Evolutionary conservation across 257 asterid genomes (phyloP), one percentile per base, ranked within the genome.

Genomic region (Nicotiana sylvestris): DNA sequence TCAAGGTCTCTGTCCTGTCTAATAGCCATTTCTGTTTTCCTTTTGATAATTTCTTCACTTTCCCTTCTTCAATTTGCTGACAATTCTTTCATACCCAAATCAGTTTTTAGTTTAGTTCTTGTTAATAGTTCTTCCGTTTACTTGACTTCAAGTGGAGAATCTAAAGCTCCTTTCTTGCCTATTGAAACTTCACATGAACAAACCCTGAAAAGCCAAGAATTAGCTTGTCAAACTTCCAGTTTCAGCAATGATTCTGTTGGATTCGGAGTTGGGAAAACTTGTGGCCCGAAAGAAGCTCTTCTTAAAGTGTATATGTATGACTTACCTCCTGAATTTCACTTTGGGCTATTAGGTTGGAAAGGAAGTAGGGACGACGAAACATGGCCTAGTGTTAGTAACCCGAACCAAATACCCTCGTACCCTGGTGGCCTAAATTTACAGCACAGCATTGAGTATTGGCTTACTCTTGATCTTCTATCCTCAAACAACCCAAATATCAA

Each of bases 391-490:
- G 77, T 91, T 18, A 79, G 82, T 84, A 76, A 84, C 39, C 82
- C 55, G 16, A 84, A 61, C 79, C 65, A 35, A 51, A 49, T 90
- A 25, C 98, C 98, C 25, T 72, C 92, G 1, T 94, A 94, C 85
- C 97, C 97, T 0, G 97, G 97, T 37, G 97, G 97, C 6, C 87
- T 95, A 72, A 93, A 92, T 81, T 67, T 87, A 32, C 98, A 93
- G 83, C 98, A 93, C 27, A 94, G 98, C 66, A 84, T 78, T 0
- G 98, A 91, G 81, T 92, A 94, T 74, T 94, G 97, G 97, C 94
- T 94, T 6, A 89, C 97, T 1, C 93, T 94, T 13, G 98, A 94
- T 74, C 96, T 94, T 74, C 90, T 94, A 4, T 88, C 91, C 13
- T 93, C 98, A 1, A 89, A 82, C n/a, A 61, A 62, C 11, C 85